These are phyloP conservation scores for Leccinellum rugosiceps DNA, from an alignment of 768 basidiomycete genomes.

Conservation along the genomic window DNA sequence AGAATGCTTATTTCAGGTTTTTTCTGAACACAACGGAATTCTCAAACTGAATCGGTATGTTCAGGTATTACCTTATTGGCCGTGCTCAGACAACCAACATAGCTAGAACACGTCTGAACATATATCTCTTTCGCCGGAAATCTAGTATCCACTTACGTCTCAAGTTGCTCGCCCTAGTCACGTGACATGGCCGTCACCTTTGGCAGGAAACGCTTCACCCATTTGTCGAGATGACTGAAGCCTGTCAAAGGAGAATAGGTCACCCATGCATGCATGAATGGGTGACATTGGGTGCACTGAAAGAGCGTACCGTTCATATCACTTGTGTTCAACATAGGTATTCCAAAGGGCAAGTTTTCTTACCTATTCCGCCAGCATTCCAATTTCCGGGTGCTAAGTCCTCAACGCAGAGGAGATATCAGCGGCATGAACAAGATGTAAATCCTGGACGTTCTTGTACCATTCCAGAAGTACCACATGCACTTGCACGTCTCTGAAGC, in stretches of 20 bases:
- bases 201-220: too few relatives aligned
- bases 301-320: background rate
- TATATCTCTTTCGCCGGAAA: background rate
- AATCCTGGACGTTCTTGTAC: background rate
- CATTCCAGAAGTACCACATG: background rate
- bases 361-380: background rate
- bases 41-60: background rate
- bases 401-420: background rate
- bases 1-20: background rate
- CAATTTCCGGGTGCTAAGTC: background rate
- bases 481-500: background rate
- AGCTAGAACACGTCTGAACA: background rate
- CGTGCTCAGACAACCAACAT: background rate
- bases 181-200: background rate
- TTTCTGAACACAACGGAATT: background rate
- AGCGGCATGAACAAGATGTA: background rate
- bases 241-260: background rate
- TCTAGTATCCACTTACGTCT: background rate
- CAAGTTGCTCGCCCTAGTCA: background rate
- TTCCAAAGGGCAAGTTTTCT: background rate
- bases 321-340: background rate
- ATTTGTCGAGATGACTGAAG: background rate
- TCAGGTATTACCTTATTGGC: background rate
- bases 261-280: background rate
- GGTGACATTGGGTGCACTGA: background rate